Evolutionary conservation across 2,329 filamentous ascomycete species (phyloP).

Genomic region (Bipolaris zeicola): DNA sequence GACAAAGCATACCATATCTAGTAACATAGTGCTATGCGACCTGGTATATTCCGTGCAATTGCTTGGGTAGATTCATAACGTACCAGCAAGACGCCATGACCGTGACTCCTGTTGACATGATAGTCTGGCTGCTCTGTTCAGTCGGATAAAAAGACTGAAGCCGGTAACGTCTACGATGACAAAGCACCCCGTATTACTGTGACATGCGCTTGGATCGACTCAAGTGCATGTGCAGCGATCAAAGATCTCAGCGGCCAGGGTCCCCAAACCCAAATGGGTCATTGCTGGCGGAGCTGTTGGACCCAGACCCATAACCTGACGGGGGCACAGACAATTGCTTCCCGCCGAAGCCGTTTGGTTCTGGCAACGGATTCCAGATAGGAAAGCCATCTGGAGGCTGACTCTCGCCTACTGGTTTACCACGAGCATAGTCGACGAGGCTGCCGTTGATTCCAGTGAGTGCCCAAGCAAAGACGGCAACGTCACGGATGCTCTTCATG

Average conservation of each 20-base stretch:
- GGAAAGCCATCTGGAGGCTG: constrained; percentile 66
- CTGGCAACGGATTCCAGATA: constrained; percentile 57
- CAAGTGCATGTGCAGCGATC: background rate
- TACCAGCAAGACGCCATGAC: constrained; percentile 11
- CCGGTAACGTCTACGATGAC: background rate
- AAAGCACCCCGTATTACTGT: background rate
- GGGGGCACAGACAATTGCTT: constrained; percentile 36
- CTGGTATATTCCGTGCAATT: constrained; percentile 18
- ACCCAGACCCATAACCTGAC: constrained; percentile 43
- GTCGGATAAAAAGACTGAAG: background rate
- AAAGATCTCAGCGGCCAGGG: constrained; percentile 35
- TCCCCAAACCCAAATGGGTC: constrained; percentile 46
- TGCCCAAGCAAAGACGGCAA: constrained; percentile 87
- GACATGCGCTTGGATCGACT: background rate
- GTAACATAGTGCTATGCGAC: constrained; percentile 19
- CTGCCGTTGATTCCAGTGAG: constrained; percentile 80
- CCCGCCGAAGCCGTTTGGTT: constrained; percentile 17
- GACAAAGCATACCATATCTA: constrained; percentile 25
- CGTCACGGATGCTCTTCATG: constrained; percentile 81
- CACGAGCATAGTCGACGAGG: constrained; percentile 67
- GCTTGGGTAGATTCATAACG: constrained; percentile 16
- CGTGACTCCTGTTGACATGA: constrained; percentile 6
- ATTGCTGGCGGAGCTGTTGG: constrained; percentile 40
- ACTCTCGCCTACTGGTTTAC: constrained; percentile 67
- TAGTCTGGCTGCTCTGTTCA: background rate